Conservation (phyloP, 1,139 yeast genomes). For the Sugiyamaella pinicola region DNA sequence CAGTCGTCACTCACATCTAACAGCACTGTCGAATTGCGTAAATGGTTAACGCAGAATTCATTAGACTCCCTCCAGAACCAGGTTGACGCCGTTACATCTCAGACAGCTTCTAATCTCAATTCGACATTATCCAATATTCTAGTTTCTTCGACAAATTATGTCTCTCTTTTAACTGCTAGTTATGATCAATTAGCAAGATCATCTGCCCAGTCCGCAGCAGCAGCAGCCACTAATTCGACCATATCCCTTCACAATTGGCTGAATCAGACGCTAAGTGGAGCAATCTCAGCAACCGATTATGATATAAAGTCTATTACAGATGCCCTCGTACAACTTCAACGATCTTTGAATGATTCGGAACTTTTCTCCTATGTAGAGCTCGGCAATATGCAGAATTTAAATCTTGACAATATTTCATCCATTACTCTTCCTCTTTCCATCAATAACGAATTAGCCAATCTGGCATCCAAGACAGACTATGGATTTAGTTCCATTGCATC, state of each 20-base stretch:
- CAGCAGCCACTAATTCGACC: constrained; percentile 20
- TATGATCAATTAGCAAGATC: constrained; percentile 14
- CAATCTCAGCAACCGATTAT: constrained; percentile 18
- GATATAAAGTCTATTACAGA: constrained; percentile 22
- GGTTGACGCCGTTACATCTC: constrained; percentile 21
- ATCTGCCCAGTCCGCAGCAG: constrained; percentile 13
- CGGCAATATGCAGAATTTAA: constrained; percentile 22
- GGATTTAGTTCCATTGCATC: constrained; percentile 18
- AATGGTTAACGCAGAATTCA: constrained; percentile 2
- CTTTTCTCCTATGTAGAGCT: constrained; percentile 26
- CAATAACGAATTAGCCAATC: constrained; percentile 6
- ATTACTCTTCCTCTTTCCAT: constrained; percentile 23
- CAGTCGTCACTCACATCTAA: neutral
- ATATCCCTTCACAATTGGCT: constrained; percentile 18
- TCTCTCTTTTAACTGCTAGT: constrained; percentile 13
- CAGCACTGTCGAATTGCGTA: neutral
- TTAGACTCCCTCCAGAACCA: constrained; percentile 8
- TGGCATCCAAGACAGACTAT: constrained; percentile 6
- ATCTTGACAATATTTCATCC: constrained; percentile 21
- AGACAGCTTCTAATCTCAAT: constrained; percentile 20
- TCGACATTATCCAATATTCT: constrained; percentile 19
- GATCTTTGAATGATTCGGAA: constrained; percentile 23
- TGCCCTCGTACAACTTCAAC: constrained; percentile 26
- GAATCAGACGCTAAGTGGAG: constrained; percentile 9
- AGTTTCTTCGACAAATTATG: constrained; percentile 6